Conservation (phyloP, 768 basidiomycete species). For the Hemileccinum impolitum region DNA sequence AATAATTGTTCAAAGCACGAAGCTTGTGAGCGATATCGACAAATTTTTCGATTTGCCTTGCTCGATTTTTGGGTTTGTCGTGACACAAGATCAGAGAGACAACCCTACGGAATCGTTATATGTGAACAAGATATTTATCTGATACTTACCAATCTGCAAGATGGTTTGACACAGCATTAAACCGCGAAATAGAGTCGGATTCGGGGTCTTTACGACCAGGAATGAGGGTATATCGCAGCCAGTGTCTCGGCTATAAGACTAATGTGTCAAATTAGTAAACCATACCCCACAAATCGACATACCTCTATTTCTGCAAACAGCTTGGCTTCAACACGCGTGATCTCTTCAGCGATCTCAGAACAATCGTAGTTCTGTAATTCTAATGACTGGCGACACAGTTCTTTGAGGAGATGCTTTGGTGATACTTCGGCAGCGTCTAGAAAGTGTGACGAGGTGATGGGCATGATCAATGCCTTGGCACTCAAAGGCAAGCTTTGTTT, state of each 20-base stretch:
- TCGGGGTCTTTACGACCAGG: constrained; percentile 63
- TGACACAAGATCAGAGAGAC: constrained; percentile 88
- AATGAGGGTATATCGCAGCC: constrained; percentile 75
- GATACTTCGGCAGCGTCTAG: constrained; percentile 38
- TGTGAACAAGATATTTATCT: neutral
- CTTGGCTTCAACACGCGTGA: constrained; percentile 69
- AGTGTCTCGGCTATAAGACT: constrained; percentile 70
- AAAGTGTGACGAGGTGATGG: constrained; percentile 26
- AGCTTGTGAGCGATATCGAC: constrained; percentile 79
- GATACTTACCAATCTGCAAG: constrained; percentile 71
- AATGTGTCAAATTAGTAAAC: neutral
- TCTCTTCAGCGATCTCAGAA: constrained; percentile 77
- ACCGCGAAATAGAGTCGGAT: constrained; percentile 66
- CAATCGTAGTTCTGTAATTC: constrained; percentile 57
- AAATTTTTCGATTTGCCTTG: constrained; percentile 84
- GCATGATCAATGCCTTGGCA: constrained; percentile 41
- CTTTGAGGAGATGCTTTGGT: constrained; percentile 59
- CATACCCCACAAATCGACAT: constrained; percentile 14
- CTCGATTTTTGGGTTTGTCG: constrained; percentile 70
- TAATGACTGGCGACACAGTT: constrained; percentile 55
- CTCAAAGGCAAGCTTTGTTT: constrained; percentile 65
- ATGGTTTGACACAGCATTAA: constrained; percentile 77
- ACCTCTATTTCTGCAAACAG: constrained; percentile 79
- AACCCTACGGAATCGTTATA: constrained; percentile 55
- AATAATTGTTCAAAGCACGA: constrained; percentile 87